Evolutionary conservation across 2,329 filamentous ascomycete species (phyloP), one percentile per base, ranked within the genome.

Genomic region (Xylariaceae sp.): DNA sequence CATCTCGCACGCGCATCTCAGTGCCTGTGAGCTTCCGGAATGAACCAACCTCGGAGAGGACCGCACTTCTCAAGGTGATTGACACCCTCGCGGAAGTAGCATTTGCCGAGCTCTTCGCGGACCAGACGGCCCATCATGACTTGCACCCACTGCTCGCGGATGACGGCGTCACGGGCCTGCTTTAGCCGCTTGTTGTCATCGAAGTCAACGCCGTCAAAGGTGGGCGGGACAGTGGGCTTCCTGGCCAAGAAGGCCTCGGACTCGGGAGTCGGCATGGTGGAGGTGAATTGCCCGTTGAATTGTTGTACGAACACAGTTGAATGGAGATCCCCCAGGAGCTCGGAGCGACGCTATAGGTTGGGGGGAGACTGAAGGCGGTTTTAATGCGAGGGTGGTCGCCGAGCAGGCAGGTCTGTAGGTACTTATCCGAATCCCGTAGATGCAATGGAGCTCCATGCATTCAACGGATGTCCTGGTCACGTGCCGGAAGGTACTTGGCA

Each of bases 41-140:
- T 13, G 35, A 45, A 78, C 88, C 81, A 74, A 94, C 90, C 89
- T 88, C 90, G 82, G 76, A 93, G 75, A 69, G 83, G 79, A 66
- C 89, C 89, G 75, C 90, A 94, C 78, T 93, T 94, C 82, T 93
- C 90, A 74, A 94, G 76, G 74, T 94, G 90, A 75, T 94, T 94
- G 66, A 92, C 88, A 58, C 90, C 90, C 77, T 94, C 88, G 67
- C 85, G 82, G 75, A 86, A 85, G 77, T 94, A 94, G 80, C 90
- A 94, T 79, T 91, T 93, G 75, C 87, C 82, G 78, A 94, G 79
- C 80, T 94, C 90, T 74, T 93, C 88, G 65, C 88, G 80, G 57
- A 94, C 88, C 64, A 94, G 77, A 62, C 90, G 82, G 59, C 88
- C 88, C 90, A 92, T 94, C 90, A 94, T 94, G 73, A 88, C 87